phyloP scores from a whole-genome alignment of 1,284 basidiomycete genomes.

The Cutaneotrichosporon daszewskae region DNA sequence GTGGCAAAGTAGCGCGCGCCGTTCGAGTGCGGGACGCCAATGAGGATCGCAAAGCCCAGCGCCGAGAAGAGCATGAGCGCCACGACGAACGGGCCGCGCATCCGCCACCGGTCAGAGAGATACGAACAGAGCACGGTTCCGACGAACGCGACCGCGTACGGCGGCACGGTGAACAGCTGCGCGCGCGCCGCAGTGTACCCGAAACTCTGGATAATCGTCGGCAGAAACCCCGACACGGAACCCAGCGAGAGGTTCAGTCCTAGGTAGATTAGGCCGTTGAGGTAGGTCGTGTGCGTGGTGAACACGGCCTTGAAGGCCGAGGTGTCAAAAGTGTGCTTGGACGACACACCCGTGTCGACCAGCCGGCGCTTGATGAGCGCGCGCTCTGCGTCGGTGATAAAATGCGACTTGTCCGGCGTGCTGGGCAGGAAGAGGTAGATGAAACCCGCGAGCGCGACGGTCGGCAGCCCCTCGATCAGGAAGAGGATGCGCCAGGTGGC shows the following conservation, averaged over 20 bases:
- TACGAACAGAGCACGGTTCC: conserved; percentile 9
- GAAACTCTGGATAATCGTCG: conserved; percentile 63
- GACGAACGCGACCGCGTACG: conserved; percentile 19
- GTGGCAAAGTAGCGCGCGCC: conserved; percentile 36
- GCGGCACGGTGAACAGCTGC: conserved; percentile 48
- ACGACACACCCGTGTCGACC: conserved; percentile 5
- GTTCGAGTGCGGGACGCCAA: conserved; percentile 22
- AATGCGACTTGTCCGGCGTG: conserved; percentile 65
- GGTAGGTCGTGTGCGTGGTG: conserved; percentile 6
- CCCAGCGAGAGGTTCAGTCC: conserved; percentile 46
- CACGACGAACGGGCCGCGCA: conserved; percentile 25
- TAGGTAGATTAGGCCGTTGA: conserved; percentile 22
- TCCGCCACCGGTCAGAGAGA: conserved; percentile 49
- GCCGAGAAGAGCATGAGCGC: conserved; percentile 33
- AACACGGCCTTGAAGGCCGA: conserved; percentile 7
- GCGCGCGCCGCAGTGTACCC: conserved; percentile 51
- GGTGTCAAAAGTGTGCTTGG: conserved; percentile 5
- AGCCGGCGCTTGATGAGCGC: neutral
- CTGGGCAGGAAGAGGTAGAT: conserved; percentile 63
- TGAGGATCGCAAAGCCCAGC: conserved; percentile 39
- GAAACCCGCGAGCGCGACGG: conserved; percentile 58
- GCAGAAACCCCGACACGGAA: conserved; percentile 71
- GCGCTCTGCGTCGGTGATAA: conserved; percentile 1
- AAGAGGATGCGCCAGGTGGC: conserved; percentile 16
- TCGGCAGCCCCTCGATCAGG: conserved; percentile 10